These are phyloP conservation scores for Fusarium domesticum DNA, from an alignment of 2,329 filamentous ascomycete genomes.

Conservation along the genomic window DNA sequence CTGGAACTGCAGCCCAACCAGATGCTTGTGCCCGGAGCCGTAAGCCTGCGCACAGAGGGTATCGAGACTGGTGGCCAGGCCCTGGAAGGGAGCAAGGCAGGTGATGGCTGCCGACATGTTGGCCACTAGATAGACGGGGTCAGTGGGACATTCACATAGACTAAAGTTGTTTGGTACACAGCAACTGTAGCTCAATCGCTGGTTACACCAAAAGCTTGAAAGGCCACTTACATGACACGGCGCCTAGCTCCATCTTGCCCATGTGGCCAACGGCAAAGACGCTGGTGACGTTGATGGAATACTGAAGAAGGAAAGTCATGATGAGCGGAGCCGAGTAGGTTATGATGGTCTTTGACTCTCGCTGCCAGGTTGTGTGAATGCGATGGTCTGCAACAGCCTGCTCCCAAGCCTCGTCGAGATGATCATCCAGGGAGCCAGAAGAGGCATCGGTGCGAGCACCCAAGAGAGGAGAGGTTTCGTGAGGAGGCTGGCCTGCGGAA, in stretches of 20 bases:
- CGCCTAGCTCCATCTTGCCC: constrained; percentile 58
- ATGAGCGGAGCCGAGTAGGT: constrained; percentile 70
- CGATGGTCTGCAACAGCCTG: constrained; percentile 76
- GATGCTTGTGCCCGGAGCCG: constrained; percentile 81
- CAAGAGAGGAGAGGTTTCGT: constrained; percentile 43
- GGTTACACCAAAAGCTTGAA: neutral
- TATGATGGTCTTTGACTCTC: constrained; percentile 78
- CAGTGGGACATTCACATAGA: neutral
- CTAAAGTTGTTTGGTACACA: no score
- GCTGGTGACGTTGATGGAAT: constrained; percentile 78
- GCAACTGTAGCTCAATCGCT: constrained; percentile 18
- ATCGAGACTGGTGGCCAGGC: constrained; percentile 86
- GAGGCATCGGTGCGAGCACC: constrained; percentile 34
- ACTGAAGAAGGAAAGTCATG: constrained; percentile 71
- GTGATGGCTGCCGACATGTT: constrained; percentile 80
- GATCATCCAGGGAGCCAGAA: constrained; percentile 46
- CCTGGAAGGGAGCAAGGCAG: constrained; percentile 73
- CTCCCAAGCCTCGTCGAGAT: constrained; percentile 75
- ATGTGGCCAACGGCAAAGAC: constrained; percentile 76
- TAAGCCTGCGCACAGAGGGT: constrained; percentile 94
- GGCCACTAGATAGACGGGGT: constrained; percentile 32
- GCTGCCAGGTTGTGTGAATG: constrained; percentile 87
- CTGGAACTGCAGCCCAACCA: constrained; percentile 81
- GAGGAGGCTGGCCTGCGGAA: constrained; percentile 35
- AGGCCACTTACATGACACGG: constrained; percentile 39